phyloP scores from a whole-genome alignment of 257 asterid species.

The Hygrophila difformis region DNA sequence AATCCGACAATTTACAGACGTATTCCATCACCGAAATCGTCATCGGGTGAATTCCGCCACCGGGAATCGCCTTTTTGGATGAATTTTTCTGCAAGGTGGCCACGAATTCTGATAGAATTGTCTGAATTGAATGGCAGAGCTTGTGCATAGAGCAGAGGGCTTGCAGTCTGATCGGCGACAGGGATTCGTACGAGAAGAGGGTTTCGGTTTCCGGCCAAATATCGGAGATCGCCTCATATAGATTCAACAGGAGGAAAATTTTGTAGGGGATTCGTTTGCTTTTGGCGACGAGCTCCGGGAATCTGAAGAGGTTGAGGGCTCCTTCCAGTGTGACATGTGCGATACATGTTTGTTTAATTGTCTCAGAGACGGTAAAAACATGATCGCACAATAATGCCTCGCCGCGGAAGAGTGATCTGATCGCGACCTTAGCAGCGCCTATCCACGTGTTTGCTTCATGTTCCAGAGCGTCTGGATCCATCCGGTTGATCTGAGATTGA shows the following conservation, averaged over 20 bases:
- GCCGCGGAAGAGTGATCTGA: constrained; percentile 38
- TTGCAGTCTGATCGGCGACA: constrained; percentile 41
- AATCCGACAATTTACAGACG: constrained; percentile 33
- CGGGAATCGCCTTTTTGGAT: constrained; percentile 26
- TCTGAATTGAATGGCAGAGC: constrained; percentile 33
- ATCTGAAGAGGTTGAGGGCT: constrained; percentile 38
- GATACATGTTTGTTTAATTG: constrained; percentile 49
- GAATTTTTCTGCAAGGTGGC: constrained; percentile 44
- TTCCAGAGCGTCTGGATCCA: constrained; percentile 31
- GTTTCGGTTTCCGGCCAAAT: constrained; percentile 52
- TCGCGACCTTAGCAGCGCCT: constrained; percentile 31
- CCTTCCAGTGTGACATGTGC: constrained; percentile 35
- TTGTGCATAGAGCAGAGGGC: constrained; percentile 37
- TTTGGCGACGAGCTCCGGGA: constrained; percentile 48
- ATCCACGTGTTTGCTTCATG: constrained; percentile 39
- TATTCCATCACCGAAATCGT: constrained; percentile 45
- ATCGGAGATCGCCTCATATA: constrained; percentile 35
- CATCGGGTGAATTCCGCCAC: constrained; percentile 60
- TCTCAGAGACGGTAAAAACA: constrained; percentile 36
- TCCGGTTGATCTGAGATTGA: constrained; percentile 29
- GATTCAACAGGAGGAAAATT: constrained; percentile 25
- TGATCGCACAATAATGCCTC: constrained; percentile 54
- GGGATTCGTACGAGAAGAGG: constrained; percentile 38
- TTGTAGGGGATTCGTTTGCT: constrained; percentile 38
- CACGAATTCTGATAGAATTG: constrained; percentile 38